A percentile compares a stretch with the other conserved stretches of the same genome.
Conservation (phyloP, 176 grass and related monocot genomes). For the Luzula sylvatica region DNA sequence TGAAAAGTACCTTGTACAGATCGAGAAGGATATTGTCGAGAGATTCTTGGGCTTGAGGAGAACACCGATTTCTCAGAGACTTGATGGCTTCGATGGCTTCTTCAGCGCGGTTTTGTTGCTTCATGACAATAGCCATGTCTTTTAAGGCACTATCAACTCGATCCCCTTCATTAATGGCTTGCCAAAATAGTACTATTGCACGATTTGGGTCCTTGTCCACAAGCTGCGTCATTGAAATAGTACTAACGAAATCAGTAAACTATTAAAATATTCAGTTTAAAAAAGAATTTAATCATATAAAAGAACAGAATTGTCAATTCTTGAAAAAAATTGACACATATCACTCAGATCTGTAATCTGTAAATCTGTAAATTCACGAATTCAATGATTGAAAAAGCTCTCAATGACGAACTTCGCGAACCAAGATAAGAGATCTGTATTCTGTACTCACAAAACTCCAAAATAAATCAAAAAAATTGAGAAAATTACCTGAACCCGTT, state of each 20-base stretch:
- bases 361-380: too few species aligned
- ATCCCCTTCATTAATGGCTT: constrained; percentile 81
- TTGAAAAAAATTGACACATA: constrained; percentile 7
- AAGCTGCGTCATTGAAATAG: constrained; percentile 24
- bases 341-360: neutral
- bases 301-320: neutral
- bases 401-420: neutral
- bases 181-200: constrained; percentile 87
- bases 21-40: constrained; percentile 96
- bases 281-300: neutral
- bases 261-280: neutral
- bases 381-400: neutral
- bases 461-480: neutral
- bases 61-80: constrained; percentile 75
- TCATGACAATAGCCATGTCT: constrained; percentile 99
- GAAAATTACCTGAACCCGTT: constrained; percentile 66
- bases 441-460: neutral
- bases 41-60: constrained; percentile 90
- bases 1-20: constrained; percentile 62
- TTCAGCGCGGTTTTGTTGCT: constrained; percentile 98
- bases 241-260: neutral
- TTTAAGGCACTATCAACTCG: constrained; percentile 94
- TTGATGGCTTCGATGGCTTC: constrained; percentile 98
- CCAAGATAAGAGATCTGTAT: neutral
- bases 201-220: constrained; percentile 93